Evolutionary conservation across 768 basidiomycete species (phyloP).

Genomic region (Naematelia encephala): DNA sequence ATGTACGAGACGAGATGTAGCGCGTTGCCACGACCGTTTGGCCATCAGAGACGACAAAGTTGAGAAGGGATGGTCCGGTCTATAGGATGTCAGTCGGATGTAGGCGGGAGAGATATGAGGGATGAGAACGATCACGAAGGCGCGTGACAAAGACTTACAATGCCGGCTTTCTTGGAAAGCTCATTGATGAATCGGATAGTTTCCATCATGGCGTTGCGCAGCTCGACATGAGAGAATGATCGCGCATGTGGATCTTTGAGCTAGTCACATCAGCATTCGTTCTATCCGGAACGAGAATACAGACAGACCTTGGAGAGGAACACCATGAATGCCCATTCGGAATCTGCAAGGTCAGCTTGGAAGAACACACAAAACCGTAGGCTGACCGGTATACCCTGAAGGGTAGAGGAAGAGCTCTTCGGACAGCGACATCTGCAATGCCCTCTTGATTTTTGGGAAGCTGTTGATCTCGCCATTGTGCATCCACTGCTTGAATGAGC

Average conservation of each 20-base stretch:
- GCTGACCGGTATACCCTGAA: conserved; percentile 82
- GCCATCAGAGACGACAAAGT: conserved; percentile 95
- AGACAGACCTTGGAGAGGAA: conserved; percentile 61
- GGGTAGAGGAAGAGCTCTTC: conserved; percentile 84
- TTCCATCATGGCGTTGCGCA: conserved; percentile 82
- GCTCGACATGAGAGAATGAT: conserved; percentile 65
- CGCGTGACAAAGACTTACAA: too few species aligned
- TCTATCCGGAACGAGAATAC: background rate
- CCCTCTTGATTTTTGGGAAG: conserved; percentile 75
- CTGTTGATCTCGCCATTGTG: conserved; percentile 88
- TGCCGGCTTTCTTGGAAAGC: conserved; percentile 66
- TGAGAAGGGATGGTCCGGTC: conserved; percentile 76
- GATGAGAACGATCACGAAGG: too few species aligned
- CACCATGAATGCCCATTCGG: conserved; percentile 94
- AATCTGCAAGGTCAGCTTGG: conserved; percentile 60
- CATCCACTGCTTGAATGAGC: conserved; percentile 68
- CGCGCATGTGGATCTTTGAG: conserved; percentile 74
- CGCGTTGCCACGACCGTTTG: conserved; percentile 88
- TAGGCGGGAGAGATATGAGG: too few species aligned
- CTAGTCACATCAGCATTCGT: conserved; percentile 39
- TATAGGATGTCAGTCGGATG: too few species aligned
- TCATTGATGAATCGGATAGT: conserved; percentile 77
- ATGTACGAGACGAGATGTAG: conserved; percentile 85
- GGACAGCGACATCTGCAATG: conserved; percentile 67
- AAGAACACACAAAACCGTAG: too few species aligned